Evolutionary conservation across 129 eudicot species (phyloP), one percentile per base, ranked within the genome.

Genomic region (Logfia minima): DNA sequence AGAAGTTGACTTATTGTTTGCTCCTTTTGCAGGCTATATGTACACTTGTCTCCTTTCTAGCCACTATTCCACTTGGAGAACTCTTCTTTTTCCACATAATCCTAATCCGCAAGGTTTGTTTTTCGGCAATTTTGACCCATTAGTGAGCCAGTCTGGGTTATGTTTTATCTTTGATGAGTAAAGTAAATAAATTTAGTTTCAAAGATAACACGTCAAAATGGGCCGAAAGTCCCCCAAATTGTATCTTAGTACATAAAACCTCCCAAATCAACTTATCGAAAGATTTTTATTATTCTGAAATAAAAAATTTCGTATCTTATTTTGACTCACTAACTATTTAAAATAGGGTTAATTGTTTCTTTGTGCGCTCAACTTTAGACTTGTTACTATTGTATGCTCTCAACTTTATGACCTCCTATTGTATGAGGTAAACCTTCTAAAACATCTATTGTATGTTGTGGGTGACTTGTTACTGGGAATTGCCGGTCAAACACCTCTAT

Each of bases 21-120:
- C 60, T 59, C 22, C 4, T 60, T 67, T 60, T 68, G 79, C 90
- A 94, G 98, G 97, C 96, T 70, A 16, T 94, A 63, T 89, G 98
- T 66, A 94, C 97, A 32, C 73, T 76, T 72, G 88, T 94, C 61
- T 86, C 98, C 7, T 76, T 94, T 66, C 85, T 91, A 48, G 98
- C 97, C 64, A 87, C 85, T 4, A 87, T 94, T 68, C 98, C 98
- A 18, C 77, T 94, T 16, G 98, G 92, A 39, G 94, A 94, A 70
- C 84, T 94, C 68, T 91, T 94, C 88, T 91, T 91, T 82, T 94
- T 94, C 92, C 98, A 94, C 84, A 84, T 94, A 23, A 86, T 94
- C 67, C 89, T 94, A 62, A 94, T 94, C 18, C 88, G 90, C 60
- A 94, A 94, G 98, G 98, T 93, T 31, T 18, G 80, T 41, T 70